Percentiles rank a stretch among this genome's conserved stretches.
Evolutionary conservation across 768 basidiomycete genomes (phyloP).

Genomic region (Mycena epipterygia): DNA sequence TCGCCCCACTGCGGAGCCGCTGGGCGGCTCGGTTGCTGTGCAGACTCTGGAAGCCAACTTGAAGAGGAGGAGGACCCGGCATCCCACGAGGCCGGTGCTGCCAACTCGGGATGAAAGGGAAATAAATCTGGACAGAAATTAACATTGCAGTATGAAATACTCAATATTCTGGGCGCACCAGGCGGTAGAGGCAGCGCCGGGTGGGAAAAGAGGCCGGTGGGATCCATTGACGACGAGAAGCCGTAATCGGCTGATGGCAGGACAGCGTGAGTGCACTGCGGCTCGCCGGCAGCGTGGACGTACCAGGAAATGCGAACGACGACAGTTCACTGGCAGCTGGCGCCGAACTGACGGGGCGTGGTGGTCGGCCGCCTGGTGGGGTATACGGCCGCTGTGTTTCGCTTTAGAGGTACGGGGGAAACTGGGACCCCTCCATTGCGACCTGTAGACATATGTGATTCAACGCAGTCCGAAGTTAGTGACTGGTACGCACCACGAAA

Average conservation of each 20-base stretch:
- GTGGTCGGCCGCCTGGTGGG: background rate
- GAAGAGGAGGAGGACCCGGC: background rate
- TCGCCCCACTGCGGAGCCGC: background rate
- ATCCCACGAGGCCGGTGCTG: conserved; percentile 1
- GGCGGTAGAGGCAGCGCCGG: background rate
- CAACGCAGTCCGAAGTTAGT: background rate
- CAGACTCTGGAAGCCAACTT: background rate
- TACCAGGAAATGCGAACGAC: conserved; percentile 10
- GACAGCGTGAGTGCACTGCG: conserved; percentile 3
- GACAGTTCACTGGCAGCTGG: conserved; percentile 12
- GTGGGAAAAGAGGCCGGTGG: background rate
- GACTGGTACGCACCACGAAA: conserved; percentile 1
- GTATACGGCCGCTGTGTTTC: background rate
- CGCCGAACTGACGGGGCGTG: background rate
- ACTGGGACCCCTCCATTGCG: background rate
- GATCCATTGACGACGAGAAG: background rate
- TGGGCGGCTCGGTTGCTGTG: background rate
- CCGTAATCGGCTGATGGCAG: conserved; percentile 7
- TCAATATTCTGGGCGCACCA: background rate
- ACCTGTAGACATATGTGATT: conserved; percentile 2
- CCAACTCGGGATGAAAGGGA: background rate
- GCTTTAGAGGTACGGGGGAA: background rate
- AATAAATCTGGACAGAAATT: conserved; percentile 7
- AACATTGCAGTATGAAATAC: background rate
- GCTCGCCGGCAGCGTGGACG: background rate